These are phyloP conservation scores for Eurotiales sp. DNA, from an alignment of 2,329 filamentous ascomycete species.

Conservation along the genomic window DNA sequence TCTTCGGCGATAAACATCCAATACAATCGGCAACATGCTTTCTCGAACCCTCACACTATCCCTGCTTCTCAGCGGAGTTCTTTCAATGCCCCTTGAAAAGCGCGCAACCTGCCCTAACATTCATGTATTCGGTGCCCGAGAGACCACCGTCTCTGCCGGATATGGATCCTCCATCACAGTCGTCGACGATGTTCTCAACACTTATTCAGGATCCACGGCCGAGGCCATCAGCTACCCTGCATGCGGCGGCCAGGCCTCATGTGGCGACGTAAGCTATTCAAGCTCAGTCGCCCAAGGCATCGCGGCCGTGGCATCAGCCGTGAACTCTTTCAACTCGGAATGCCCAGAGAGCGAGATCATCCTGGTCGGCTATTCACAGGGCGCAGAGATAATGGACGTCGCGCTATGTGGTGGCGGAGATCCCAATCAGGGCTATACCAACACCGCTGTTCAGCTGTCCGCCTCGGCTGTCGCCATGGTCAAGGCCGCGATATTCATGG, in stretches of 20 bases:
- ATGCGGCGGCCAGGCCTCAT: slow-evolving; percentile 57
- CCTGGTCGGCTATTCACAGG: slow-evolving; percentile 62
- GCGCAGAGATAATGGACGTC: slow-evolving; percentile 61
- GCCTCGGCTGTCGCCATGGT: slow-evolving; percentile 52
- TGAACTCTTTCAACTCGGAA: slow-evolving; percentile 55
- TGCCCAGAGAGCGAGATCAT: slow-evolving; percentile 59
- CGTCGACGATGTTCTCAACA: slow-evolving; percentile 48
- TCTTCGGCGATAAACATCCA: too few relatives aligned
- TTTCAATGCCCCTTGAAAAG: slow-evolving; percentile 12
- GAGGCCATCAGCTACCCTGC: slow-evolving; percentile 60
- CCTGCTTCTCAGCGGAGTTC: not conserved
- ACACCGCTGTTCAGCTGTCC: slow-evolving; percentile 43
- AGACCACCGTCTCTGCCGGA: slow-evolving; percentile 48
- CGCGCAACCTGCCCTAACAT: slow-evolving; percentile 41
- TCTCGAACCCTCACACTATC: slow-evolving; percentile 3
- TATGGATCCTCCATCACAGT: slow-evolving; percentile 51
- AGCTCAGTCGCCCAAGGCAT: slow-evolving; percentile 58
- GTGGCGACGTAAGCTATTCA: slow-evolving; percentile 58
- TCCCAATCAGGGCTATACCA: slow-evolving; percentile 43
- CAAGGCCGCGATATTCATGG: slow-evolving; percentile 64
- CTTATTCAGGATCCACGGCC: slow-evolving; percentile 50
- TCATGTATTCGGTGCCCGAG: slow-evolving; percentile 51
- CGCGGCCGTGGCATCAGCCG: slow-evolving; percentile 55
- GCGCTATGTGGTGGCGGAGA: slow-evolving; percentile 58
- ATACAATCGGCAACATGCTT: too few relatives aligned